Evolutionary conservation across 1,284 basidiomycete species (phyloP).

Genomic region (Golubevia sp.): DNA sequence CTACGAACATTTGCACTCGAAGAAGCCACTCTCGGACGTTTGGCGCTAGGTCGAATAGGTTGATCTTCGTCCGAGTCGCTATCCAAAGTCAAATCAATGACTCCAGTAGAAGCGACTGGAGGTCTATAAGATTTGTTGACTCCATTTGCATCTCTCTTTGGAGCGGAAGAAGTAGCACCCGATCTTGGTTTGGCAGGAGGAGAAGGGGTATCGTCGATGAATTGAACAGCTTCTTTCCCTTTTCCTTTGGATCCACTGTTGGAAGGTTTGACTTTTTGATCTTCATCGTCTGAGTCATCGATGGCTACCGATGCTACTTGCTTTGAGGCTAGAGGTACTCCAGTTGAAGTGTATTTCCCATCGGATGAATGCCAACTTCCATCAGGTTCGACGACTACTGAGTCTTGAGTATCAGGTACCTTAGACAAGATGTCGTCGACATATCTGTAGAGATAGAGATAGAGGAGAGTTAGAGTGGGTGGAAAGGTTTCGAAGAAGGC

Average conservation of each 20-base stretch:
- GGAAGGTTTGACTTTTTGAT: neutral
- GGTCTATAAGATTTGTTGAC: neutral
- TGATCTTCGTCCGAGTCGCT: too few relatives aligned
- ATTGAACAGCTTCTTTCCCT: neutral
- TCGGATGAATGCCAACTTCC: constrained; percentile 94
- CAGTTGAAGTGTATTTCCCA: constrained; percentile 70
- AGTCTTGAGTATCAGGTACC: constrained; percentile 79
- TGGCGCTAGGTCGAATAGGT: too few relatives aligned
- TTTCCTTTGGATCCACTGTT: neutral
- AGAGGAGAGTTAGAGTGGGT: constrained; percentile 3
- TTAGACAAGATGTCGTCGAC: constrained; percentile 79
- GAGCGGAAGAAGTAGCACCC: constrained; percentile 1
- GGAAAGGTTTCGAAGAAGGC: constrained; percentile 20
- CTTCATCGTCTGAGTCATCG: neutral
- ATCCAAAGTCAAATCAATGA: constrained; percentile 21
- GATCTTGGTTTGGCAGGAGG: neutral
- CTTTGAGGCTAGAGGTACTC: neutral
- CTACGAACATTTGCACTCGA: too few relatives aligned
- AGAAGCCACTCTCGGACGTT: too few relatives aligned
- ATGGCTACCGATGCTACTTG: neutral
- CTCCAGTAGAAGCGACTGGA: constrained; percentile 11
- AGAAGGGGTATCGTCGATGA: neutral
- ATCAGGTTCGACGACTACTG: constrained; percentile 89
- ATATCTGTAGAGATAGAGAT: constrained; percentile 67
- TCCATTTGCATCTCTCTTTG: neutral